Evolutionary conservation across 192 early-diverging fungal genomes (phyloP).

Genomic region (Phycomyces nitens): DNA sequence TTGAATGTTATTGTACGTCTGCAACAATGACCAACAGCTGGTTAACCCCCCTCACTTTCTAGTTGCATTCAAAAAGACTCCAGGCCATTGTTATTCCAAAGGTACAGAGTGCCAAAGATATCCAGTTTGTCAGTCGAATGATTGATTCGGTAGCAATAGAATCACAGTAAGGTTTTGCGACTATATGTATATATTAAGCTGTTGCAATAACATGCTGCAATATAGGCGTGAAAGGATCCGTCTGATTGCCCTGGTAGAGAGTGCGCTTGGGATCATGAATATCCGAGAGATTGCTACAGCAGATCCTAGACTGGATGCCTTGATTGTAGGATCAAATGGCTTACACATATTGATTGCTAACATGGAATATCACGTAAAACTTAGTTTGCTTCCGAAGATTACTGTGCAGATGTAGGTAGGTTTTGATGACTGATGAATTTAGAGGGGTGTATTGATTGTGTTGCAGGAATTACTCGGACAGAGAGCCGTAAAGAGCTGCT

Average conservation of each 20-base stretch:
- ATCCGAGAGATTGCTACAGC: conserved; percentile 77
- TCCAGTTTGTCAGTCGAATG: conserved; percentile 69
- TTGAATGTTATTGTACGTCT: conserved; percentile 68
- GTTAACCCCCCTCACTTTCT: too few species aligned
- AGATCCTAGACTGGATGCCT: conserved; percentile 73
- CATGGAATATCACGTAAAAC: neutral
- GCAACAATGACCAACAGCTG: too few species aligned
- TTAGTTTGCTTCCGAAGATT: conserved; percentile 93
- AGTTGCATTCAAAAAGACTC: conserved; percentile 63
- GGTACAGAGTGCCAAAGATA: conserved; percentile 72
- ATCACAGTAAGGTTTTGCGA: conserved; percentile 47
- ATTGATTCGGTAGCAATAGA: conserved; percentile 70
- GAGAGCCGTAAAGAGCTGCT: conserved; percentile 68
- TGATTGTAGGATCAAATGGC: conserved; percentile 73
- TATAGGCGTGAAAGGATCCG: conserved; percentile 60
- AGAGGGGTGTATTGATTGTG: too few species aligned
- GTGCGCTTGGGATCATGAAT: conserved; percentile 82
- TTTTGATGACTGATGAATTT: too few species aligned
- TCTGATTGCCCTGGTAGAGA: conserved; percentile 88
- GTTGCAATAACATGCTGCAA: too few species aligned
- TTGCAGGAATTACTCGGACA: conserved; percentile 65
- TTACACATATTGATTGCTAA: neutral
- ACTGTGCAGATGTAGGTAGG: conserved; percentile 77
- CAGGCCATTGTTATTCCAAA: conserved; percentile 87
- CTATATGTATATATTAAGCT: too few species aligned